These are phyloP conservation scores for Aspergillus sergii DNA, from an alignment of 2,329 filamentous ascomycete genomes.

Conservation along the genomic window DNA sequence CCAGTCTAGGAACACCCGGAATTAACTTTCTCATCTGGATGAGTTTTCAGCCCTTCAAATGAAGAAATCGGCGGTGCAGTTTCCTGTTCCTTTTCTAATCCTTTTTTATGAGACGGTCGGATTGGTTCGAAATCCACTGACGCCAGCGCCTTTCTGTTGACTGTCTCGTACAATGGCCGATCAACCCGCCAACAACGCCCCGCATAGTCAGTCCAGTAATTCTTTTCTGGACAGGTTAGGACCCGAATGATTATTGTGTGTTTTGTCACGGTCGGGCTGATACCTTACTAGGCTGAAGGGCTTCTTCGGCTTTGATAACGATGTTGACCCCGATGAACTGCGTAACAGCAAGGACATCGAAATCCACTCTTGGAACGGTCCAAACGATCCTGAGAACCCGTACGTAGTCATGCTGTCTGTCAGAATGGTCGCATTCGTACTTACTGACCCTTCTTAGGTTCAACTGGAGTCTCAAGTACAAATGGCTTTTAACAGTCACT, in stretches of 20 bases:
- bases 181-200: neutral
- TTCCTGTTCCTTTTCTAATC: constrained; percentile 4
- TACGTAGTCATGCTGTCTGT: constrained; percentile 9
- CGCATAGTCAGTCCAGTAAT: neutral
- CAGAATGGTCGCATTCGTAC: too few species aligned
- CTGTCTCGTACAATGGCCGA: neutral
- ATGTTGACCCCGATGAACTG: constrained; percentile 19
- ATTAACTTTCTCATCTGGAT: neutral
- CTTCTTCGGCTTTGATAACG: neutral
- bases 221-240: constrained; percentile 1
- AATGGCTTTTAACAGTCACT: constrained; percentile 47
- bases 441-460: constrained; percentile 29
- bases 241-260: neutral
- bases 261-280: neutral
- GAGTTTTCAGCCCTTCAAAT: neutral
- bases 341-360: constrained; percentile 27
- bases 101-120: neutral
- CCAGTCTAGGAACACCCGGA: neutral
- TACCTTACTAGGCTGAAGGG: neutral
- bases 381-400: constrained; percentile 35
- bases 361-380: constrained; percentile 33
- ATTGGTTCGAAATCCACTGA: neutral
- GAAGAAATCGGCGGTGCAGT: neutral
- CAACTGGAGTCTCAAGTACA: constrained; percentile 45
- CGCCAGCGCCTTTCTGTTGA: neutral